Evolutionary conservation across 2,329 filamentous ascomycete species (phyloP).

Genomic region (Ustulina deusta): DNA sequence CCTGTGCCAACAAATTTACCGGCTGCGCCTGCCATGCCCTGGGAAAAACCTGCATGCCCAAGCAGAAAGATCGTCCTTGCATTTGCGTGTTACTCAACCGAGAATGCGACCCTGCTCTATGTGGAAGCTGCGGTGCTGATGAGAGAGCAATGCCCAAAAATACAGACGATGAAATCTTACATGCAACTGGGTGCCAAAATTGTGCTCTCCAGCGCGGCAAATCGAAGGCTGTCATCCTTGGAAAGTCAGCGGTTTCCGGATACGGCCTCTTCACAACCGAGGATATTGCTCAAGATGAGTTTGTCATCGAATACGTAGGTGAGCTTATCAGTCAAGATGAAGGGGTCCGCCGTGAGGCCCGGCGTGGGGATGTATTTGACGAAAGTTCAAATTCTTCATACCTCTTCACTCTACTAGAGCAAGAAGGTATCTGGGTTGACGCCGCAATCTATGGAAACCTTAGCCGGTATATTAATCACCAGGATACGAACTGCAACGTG

Average conservation of each 20-base stretch:
- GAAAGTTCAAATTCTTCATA: conserved; percentile 74
- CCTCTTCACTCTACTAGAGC: conserved; percentile 69
- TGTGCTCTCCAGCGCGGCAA: conserved; percentile 76
- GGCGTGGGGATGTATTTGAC: conserved; percentile 71
- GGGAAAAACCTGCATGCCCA: conserved; percentile 69
- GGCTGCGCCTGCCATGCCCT: conserved; percentile 72
- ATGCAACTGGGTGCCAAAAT: conserved; percentile 75
- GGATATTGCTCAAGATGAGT: conserved; percentile 74
- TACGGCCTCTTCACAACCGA: conserved; percentile 82
- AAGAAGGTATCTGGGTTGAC: conserved; percentile 76
- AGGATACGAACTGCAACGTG: conserved; percentile 70
- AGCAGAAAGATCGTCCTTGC: conserved; percentile 71
- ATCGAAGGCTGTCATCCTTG: conserved; percentile 74
- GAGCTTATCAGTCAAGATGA: conserved; percentile 80
- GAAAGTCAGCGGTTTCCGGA: conserved; percentile 77
- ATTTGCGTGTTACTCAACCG: conserved; percentile 78
- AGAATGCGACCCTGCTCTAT: conserved; percentile 84
- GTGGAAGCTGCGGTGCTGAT: conserved; percentile 74
- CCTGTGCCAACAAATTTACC: conserved; percentile 72
- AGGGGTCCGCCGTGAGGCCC: conserved; percentile 73
- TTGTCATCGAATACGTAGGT: conserved; percentile 83
- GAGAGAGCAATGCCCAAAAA: conserved; percentile 78
- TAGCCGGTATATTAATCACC: conserved; percentile 86
- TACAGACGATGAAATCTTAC: conserved; percentile 67
- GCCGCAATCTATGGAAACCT: conserved; percentile 83